Evolutionary conservation across 139 green algal species (phyloP), one percentile per base, ranked within the genome.

Genomic region (Micromonas commoda): DNA sequence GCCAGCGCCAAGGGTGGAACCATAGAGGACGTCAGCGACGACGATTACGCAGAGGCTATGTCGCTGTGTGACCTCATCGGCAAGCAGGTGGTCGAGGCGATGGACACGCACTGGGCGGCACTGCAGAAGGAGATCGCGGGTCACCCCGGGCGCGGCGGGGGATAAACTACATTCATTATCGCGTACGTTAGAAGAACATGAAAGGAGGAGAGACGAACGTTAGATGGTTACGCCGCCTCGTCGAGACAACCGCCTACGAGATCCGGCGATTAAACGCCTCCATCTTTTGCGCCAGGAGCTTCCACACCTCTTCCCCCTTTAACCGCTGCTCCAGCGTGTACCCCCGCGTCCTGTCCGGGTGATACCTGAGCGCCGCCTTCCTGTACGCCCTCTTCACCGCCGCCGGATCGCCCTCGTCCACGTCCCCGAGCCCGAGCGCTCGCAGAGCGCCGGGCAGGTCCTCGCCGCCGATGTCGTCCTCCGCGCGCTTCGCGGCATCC

Each of bases 61-160:
- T 24, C 28, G 37, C 68, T 75, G 68, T 64, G 37, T n/a, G 38
- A 75, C 2, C 64, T 75, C 29, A 75, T 75, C 26, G 68, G 68
- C 23, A 24, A 29, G 63, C 9, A 35, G 28, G 63, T 19, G 28
- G 63, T 70, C 28, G 63, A 70, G 63, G 20, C 29, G 63, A 9
- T 70, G 28, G 63, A 70, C 45, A n/a, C n/a, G n/a, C n/a, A n/a
- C n/a, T n/a, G n/a, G n/a, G n/a, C n/a, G n/a, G n/a, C n/a, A n/a
- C n/a, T n/a, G n/a, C n/a, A n/a, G n/a, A n/a, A n/a, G n/a, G n/a
- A n/a, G n/a, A n/a, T n/a, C n/a, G n/a, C n/a, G n/a, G n/a, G n/a
- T n/a, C n/a, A n/a, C n/a, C n/a, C n/a, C n/a, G n/a, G n/a, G n/a
- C n/a, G n/a, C n/a, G n/a, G n/a, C n/a, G n/a, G n/a, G n/a, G n/a